Conservation (phyloP, 352 stramenopile genomes). For the Phytopythium chamaehyphon region DNA sequence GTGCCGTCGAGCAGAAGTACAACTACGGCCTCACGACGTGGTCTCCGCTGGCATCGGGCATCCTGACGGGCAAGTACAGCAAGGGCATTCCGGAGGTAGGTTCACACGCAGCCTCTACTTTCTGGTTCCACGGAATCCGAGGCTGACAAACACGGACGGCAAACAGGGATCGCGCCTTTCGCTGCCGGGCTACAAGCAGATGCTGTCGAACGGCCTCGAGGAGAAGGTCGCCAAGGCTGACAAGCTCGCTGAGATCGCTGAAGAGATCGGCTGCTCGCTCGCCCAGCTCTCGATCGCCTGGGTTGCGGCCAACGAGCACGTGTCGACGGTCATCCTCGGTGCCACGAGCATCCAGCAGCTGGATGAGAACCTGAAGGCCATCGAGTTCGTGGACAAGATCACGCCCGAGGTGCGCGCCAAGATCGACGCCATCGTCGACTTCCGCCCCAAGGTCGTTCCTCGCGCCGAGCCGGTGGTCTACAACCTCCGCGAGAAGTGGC, state of each 20-base stretch:
- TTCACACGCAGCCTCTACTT: constrained; percentile 19
- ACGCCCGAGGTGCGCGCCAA: constrained; percentile 60
- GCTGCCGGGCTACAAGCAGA: constrained; percentile 30
- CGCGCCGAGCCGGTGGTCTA: constrained; percentile 26
- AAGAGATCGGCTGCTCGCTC: constrained; percentile 56
- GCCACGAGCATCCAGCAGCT: constrained; percentile 61
- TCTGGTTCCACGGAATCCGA: constrained; percentile 14
- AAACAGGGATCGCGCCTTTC: constrained; percentile 39
- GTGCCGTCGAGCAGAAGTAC: too few species aligned
- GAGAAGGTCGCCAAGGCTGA: constrained; percentile 34
- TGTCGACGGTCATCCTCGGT: constrained; percentile 59
- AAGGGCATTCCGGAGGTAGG: neutral
- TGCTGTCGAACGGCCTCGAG: constrained; percentile 37
- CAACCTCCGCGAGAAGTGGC: constrained; percentile 27
- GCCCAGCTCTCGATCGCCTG: constrained; percentile 59
- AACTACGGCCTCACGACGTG: too few species aligned
- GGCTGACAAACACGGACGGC: constrained; percentile 24
- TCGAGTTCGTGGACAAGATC: constrained; percentile 63
- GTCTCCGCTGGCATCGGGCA: too few species aligned
- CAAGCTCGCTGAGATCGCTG: constrained; percentile 41
- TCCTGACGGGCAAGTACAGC: neutral
- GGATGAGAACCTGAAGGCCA: constrained; percentile 71
- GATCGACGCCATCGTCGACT: constrained; percentile 67
- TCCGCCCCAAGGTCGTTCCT: constrained; percentile 25
- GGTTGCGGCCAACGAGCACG: constrained; percentile 46